Evolutionary conservation across 495 filamentous ascomycete genomes (phyloP).

Genomic region (Mycothermus thermophilus): DNA sequence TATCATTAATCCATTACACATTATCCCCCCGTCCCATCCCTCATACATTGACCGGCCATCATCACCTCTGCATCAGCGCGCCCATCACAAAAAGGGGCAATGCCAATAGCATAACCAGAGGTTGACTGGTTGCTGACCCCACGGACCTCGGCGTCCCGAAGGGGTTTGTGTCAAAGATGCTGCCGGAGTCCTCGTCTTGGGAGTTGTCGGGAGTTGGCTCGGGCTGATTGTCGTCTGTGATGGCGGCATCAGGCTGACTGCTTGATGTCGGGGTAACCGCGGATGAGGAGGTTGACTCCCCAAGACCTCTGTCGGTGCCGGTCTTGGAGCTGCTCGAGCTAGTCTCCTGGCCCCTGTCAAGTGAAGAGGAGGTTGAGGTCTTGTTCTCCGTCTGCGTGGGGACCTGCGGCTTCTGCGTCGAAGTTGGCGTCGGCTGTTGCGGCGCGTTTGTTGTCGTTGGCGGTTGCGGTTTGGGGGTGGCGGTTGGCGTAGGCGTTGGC

Average conservation of each 20-base stretch:
- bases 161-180: neutral
- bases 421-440: no score
- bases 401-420: no score
- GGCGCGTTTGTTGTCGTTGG: neutral
- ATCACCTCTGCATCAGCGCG: slow-evolving; percentile 1
- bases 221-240: no score
- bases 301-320: no score
- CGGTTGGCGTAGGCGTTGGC: slow-evolving; percentile 1
- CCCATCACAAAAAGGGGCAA: neutral
- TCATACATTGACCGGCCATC: neutral
- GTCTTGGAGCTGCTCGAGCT: no score
- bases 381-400: no score
- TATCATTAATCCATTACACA: neutral
- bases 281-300: no score
- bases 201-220: no score
- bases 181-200: neutral
- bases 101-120: neutral
- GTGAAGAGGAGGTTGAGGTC: no score
- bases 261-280: no score
- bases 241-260: no score
- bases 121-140: neutral
- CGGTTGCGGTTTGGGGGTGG: neutral
- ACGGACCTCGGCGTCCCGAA: neutral
- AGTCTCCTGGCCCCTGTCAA: no score
- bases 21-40: neutral